Conservation (phyloP, 2,329 filamentous ascomycete genomes). For the Xylaria sp. region DNA sequence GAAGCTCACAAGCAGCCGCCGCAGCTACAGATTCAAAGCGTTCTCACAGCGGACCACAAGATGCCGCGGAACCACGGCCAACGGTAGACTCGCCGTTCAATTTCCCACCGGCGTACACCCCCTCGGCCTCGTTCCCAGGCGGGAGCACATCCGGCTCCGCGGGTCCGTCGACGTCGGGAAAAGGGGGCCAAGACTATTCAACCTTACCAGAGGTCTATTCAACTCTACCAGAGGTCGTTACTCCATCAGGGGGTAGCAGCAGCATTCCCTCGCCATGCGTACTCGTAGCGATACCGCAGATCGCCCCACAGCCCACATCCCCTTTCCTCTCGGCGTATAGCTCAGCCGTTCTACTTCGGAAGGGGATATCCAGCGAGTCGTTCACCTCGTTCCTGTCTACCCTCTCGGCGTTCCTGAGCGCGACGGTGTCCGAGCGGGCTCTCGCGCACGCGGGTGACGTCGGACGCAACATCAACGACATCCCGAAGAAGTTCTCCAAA, state of each 20-base stretch:
- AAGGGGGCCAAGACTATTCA: slow-evolving; percentile 32
- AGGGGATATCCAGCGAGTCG: slow-evolving; percentile 46
- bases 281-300: slow-evolving; percentile 31
- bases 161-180: slow-evolving; percentile 12
- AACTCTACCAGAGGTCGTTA: slow-evolving; percentile 1
- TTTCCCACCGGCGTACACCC: slow-evolving; percentile 49
- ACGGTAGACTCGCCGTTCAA: slow-evolving; percentile 53
- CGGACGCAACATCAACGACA: slow-evolving; percentile 45
- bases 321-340: slow-evolving; percentile 56
- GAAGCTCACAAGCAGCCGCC: slow-evolving; percentile 1
- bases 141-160: slow-evolving; percentile 5
- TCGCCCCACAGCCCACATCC: slow-evolving; percentile 47
- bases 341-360: slow-evolving; percentile 51
- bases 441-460: slow-evolving; percentile 47
- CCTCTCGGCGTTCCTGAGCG: slow-evolving; percentile 58
- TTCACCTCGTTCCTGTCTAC: slow-evolving; percentile 50
- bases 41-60: slow-evolving; percentile 5
- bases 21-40: slow-evolving; percentile 8
- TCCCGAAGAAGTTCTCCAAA: slow-evolving; percentile 52
- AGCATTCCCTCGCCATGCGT: background rate
- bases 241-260: background rate
- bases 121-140: background rate
- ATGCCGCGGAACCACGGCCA: slow-evolving; percentile 39
- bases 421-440: slow-evolving; percentile 57
- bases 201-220: background rate